Conservation (phyloP, 192 early-diverging fungal genomes). For the Linnemannia zychae region DNA sequence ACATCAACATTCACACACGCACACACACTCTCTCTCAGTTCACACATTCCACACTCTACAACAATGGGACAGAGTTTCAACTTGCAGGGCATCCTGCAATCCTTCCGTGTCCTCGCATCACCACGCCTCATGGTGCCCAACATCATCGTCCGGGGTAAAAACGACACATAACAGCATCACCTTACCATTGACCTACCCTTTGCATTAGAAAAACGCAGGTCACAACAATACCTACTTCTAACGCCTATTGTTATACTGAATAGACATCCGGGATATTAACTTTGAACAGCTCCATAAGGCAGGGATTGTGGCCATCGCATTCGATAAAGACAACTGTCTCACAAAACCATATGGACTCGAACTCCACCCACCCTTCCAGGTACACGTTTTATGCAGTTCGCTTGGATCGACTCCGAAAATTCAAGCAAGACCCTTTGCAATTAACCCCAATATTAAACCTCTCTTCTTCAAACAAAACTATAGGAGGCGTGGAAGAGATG, state of each 20-base stretch:
- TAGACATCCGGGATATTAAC: slow-evolving; percentile 79
- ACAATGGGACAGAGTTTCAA: slow-evolving; percentile 89
- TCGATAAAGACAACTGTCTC: slow-evolving; percentile 98
- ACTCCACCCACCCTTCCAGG: slow-evolving; percentile 78
- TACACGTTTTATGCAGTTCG: slow-evolving; percentile 8
- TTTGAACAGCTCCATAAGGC: slow-evolving; percentile 67
- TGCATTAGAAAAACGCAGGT: not conserved
- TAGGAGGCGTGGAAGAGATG: slow-evolving; percentile 78
- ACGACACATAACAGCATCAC: not conserved
- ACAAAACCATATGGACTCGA: slow-evolving; percentile 83
- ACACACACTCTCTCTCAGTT: not conserved
- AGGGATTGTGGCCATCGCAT: slow-evolving; percentile 83
- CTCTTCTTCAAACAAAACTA: not conserved
- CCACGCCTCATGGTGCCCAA: slow-evolving; percentile 84
- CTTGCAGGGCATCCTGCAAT: slow-evolving; percentile 68
- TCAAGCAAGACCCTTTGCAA: not conserved
- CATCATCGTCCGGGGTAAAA: slow-evolving; percentile 73
- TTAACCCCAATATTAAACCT: too few relatives aligned
- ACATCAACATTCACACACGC: not conserved
- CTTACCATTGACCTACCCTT: too few relatives aligned
- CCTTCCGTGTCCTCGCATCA: slow-evolving; percentile 66
- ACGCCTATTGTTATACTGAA: not conserved
- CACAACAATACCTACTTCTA: not conserved
- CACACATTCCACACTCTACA: not conserved
- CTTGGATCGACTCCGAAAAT: not conserved